A percentile compares a stretch with the other conserved stretches of the same genome.
Conservation (phyloP, 768 basidiomycete species). For the Rhodotorula toruloides region DNA sequence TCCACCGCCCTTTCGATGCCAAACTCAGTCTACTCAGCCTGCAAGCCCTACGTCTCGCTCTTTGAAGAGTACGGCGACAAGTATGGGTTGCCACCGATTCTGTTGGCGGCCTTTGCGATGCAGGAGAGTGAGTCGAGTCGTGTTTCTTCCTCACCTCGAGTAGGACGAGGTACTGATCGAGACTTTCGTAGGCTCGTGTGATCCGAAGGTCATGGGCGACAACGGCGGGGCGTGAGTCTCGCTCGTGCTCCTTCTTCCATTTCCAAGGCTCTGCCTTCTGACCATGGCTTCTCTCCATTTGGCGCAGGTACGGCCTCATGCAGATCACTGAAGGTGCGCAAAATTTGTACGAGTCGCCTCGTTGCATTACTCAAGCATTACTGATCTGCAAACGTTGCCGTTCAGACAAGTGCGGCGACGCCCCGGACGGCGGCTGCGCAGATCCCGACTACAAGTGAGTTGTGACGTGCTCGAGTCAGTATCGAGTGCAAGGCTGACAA, state of each 20-base stretch:
- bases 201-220: conserved; percentile 41
- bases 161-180: too few species aligned
- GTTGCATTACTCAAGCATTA: neutral
- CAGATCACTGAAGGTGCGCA: conserved; percentile 33
- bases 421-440: conserved; percentile 33
- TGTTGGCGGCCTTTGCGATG: conserved; percentile 82
- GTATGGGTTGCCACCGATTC: conserved; percentile 60
- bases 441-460: conserved; percentile 34
- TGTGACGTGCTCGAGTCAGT: neutral
- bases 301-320: conserved; percentile 24
- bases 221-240: conserved; percentile 13
- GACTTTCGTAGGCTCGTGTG: conserved; percentile 58
- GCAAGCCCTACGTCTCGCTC: conserved; percentile 51
- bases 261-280: neutral
- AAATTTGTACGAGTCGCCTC: too few species aligned
- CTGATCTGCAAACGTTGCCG: neutral
- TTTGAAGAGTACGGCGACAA: conserved; percentile 60
- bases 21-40: conserved; percentile 58
- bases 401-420: conserved; percentile 39
- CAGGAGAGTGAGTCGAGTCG: conserved; percentile 66
- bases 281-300: neutral
- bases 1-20: conserved; percentile 51
- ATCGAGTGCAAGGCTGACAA: neutral
- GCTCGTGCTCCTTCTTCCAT: neutral
- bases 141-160: too few species aligned